Percentiles rank a stretch among this genome's conserved stretches.
phyloP scores from a whole-genome alignment of 2,329 filamentous ascomycete species.

The Beauveria bassiana region DNA sequence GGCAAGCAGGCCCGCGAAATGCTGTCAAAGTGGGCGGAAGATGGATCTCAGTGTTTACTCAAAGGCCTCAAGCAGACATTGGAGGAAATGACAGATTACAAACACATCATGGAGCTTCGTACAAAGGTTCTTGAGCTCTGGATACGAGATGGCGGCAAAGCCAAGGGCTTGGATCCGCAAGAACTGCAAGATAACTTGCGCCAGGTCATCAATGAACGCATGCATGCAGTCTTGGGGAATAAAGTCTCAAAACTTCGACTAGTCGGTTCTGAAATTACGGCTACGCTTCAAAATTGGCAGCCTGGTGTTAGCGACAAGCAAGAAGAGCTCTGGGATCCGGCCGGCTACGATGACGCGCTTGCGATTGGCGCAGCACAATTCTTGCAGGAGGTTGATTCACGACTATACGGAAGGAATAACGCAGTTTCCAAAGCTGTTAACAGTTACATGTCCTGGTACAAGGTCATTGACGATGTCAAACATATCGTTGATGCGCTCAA shows the following conservation, averaged over 20 bases:
- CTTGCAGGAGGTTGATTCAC: slow-evolving; percentile 59
- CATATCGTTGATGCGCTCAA: slow-evolving; percentile 57
- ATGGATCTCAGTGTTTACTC: slow-evolving; percentile 51
- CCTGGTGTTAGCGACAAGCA: slow-evolving; percentile 41
- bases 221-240: slow-evolving; percentile 53
- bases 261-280: slow-evolving; percentile 57
- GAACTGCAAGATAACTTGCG: slow-evolving; percentile 63
- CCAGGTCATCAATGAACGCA: slow-evolving; percentile 58
- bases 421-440: slow-evolving; percentile 54
- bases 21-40: slow-evolving; percentile 55
- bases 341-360: slow-evolving; percentile 57
- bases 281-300: slow-evolving; percentile 54
- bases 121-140: slow-evolving; percentile 65
- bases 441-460: slow-evolving; percentile 65
- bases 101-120: slow-evolving; percentile 60
- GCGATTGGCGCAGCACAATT: slow-evolving; percentile 58
- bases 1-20: slow-evolving; percentile 51
- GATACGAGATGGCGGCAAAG: slow-evolving; percentile 60
- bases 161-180: slow-evolving; percentile 58
- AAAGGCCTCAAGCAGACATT: slow-evolving; percentile 56
- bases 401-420: slow-evolving; percentile 64
- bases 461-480: slow-evolving; percentile 61
- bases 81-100: slow-evolving; percentile 54
- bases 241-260: slow-evolving; percentile 57
- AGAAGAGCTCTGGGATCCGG: slow-evolving; percentile 58